phyloP scores from a whole-genome alignment of 192 early-diverging fungal genomes.

The Backusella luteola region DNA sequence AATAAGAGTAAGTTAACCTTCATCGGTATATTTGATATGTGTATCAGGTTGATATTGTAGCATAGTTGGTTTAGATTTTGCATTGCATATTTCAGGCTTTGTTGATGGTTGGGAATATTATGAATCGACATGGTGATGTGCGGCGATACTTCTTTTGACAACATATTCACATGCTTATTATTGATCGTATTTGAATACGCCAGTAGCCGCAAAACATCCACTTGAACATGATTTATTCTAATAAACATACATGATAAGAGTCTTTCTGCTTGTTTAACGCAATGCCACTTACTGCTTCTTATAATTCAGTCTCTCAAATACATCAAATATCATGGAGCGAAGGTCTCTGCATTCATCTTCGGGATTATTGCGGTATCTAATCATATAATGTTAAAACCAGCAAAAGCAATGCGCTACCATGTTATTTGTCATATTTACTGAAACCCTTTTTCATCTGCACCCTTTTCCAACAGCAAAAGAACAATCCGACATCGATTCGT shows the following conservation, averaged over 20 bases:
- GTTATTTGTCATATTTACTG: neutral
- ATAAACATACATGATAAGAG: neutral
- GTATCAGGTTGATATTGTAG: conserved; percentile 16
- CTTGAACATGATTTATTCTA: conserved; percentile 11
- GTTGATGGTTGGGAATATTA: conserved; percentile 16
- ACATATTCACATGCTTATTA: neutral
- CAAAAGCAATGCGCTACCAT: neutral
- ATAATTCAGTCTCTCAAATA: neutral
- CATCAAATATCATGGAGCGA: neutral
- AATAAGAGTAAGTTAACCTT: conserved; percentile 6
- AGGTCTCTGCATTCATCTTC: neutral
- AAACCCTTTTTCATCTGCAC: neutral
- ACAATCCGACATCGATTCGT: neutral
- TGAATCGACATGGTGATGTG: conserved; percentile 20
- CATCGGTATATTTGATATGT: conserved; percentile 23
- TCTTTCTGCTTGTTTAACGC: neutral
- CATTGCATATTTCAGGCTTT: conserved; percentile 15
- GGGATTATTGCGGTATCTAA: conserved; percentile 10
- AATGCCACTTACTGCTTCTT: neutral
- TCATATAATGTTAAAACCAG: neutral
- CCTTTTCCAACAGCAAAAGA: neutral
- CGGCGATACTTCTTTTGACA: neutral
- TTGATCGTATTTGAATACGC: neutral
- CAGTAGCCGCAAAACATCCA: conserved; percentile 13
- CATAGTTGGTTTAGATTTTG: conserved; percentile 13